phyloP scores from a whole-genome alignment of 345 rosid species.

The Citrus mangshanensis region DNA sequence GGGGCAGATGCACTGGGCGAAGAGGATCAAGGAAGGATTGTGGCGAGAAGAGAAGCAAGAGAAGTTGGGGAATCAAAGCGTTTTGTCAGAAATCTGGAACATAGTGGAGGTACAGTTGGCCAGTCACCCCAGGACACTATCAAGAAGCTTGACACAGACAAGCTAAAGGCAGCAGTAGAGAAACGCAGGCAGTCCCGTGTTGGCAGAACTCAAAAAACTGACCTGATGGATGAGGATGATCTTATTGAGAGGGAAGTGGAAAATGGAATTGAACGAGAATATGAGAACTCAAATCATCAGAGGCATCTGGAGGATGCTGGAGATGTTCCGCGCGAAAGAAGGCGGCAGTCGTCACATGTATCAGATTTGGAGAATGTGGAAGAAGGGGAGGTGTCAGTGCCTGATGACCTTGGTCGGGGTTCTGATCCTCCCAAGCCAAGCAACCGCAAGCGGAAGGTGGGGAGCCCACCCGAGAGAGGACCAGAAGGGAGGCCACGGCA shows the following conservation, averaged over 20 bases:
- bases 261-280: slow-evolving; percentile 37
- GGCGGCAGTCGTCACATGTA: slow-evolving; percentile 26
- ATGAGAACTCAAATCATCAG: slow-evolving; percentile 19
- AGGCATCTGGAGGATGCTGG: slow-evolving; percentile 21
- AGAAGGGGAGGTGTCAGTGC: slow-evolving; percentile 61
- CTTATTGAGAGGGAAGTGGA: slow-evolving; percentile 50
- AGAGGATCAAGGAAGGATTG: slow-evolving; percentile 34
- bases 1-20: slow-evolving; percentile 17
- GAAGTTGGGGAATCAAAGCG: slow-evolving; percentile 30
- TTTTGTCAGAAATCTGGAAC: slow-evolving; percentile 29
- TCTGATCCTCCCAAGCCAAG: slow-evolving; percentile 25
- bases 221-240: slow-evolving; percentile 50
- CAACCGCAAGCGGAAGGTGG: slow-evolving; percentile 36
- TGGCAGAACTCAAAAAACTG: slow-evolving; percentile 30
- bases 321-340: slow-evolving; percentile 27
- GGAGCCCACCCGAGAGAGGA: slow-evolving; percentile 27
- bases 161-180: slow-evolving; percentile 48
- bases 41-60: slow-evolving; percentile 20
- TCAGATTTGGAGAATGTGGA: slow-evolving; percentile 32
- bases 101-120: slow-evolving; percentile 33
- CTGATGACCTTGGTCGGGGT: slow-evolving; percentile 7
- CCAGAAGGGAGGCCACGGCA: slow-evolving; percentile 36
- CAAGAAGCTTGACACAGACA: slow-evolving; percentile 43
- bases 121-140: slow-evolving; percentile 50
- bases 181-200: slow-evolving; percentile 43